These are phyloP conservation scores for Aspergillus nanangensis DNA, from an alignment of 495 filamentous ascomycete genomes.

Conservation along the genomic window DNA sequence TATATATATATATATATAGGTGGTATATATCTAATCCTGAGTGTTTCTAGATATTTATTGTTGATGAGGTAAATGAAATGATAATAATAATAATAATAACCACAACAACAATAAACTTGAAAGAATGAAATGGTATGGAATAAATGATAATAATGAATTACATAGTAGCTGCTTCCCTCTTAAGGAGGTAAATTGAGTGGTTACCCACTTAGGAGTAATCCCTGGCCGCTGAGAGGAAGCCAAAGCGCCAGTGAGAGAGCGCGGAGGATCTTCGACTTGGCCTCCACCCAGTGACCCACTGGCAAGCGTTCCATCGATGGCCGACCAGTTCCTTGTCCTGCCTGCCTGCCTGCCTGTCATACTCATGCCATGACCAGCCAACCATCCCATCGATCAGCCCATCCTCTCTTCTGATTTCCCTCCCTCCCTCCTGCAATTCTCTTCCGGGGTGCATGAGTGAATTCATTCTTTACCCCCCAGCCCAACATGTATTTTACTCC, in stretches of 20 bases:
- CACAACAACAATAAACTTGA: constrained; percentile 3
- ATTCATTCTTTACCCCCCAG: no score
- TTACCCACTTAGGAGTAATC: no score
- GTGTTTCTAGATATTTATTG: neutral
- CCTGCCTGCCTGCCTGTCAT: constrained; percentile 14
- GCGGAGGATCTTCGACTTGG: constrained; percentile 21
- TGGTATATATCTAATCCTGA: no score
- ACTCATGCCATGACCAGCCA: constrained; percentile 3
- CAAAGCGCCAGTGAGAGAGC: constrained; percentile 15
- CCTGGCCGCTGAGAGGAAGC: constrained; percentile 3
- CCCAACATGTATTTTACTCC: no score
- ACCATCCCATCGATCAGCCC: neutral
- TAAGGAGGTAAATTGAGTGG: no score
- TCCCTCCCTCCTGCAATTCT: constrained; percentile 4
- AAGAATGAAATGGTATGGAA: constrained; percentile 2
- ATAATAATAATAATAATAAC: constrained; percentile 2
- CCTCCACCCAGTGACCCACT: constrained; percentile 16
- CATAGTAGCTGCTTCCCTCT: no score
- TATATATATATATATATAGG: no score
- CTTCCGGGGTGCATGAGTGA: no score
- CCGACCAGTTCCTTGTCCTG: constrained; percentile 9
- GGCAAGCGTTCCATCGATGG: constrained; percentile 15
- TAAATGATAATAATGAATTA: neutral
- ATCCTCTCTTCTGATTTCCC: neutral
- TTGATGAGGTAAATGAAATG: neutral